Conservation (phyloP, 169 alveolate species). For the Plasmodium billcollinsi region DNA sequence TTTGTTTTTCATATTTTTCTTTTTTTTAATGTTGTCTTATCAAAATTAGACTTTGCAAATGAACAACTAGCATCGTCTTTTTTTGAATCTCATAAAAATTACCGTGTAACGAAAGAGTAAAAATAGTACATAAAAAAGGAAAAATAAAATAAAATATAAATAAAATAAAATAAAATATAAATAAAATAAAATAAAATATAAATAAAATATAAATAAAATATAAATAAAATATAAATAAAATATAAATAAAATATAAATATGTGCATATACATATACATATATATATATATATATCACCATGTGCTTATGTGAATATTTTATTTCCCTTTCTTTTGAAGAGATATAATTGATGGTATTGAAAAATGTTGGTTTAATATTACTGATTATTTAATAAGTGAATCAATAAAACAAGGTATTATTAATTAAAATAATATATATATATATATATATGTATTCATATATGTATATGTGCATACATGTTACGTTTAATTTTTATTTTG, state of each 20-base stretch:
- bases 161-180: no score
- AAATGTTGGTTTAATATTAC: constrained; percentile 69
- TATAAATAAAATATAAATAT: background rate
- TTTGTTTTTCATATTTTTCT: constrained; percentile 22
- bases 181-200: no score
- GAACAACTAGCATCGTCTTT: constrained; percentile 55
- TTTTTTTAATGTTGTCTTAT: constrained; percentile 59
- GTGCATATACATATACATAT: background rate
- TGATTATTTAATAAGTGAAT: constrained; percentile 39
- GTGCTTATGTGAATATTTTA: background rate
- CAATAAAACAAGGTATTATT: constrained; percentile 53
- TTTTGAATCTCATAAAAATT: constrained; percentile 37
- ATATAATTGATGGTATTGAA: constrained; percentile 61
- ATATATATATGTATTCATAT: no score
- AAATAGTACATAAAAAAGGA: background rate
- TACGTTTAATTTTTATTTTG: constrained; percentile 6
- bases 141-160: no score
- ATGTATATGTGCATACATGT: background rate
- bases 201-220: no score
- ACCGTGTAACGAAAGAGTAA: constrained; percentile 65
- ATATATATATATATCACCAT: background rate
- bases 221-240: background rate
- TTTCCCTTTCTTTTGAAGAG: constrained; percentile 26
- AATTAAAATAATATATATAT: constrained; percentile 1
- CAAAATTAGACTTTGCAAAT: constrained; percentile 61